Conservation (phyloP, 23 red algal genomes). For the Chondrus crispus region DNA sequence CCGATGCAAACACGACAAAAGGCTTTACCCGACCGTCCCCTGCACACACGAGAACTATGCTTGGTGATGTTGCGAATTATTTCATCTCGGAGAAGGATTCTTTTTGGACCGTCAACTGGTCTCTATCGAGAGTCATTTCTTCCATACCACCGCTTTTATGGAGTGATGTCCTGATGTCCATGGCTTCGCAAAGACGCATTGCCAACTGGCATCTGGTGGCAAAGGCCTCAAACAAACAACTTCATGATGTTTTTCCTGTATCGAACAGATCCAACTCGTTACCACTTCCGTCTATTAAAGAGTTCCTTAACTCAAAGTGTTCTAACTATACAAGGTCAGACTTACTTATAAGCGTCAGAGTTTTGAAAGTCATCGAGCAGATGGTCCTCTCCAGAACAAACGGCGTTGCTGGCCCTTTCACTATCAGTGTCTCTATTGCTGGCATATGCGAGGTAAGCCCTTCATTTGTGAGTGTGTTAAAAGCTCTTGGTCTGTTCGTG, state of each 20-base stretch:
- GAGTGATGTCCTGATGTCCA: neutral
- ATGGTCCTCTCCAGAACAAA: neutral
- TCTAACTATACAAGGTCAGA: neutral
- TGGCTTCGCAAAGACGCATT: neutral
- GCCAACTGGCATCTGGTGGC: neutral
- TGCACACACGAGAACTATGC: no score
- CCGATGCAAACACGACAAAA: no score
- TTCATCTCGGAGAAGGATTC: no score
- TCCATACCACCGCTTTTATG: neutral
- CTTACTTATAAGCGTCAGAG: neutral
- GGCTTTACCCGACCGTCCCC: no score
- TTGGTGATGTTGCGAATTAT: no score
- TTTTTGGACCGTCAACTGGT: neutral
- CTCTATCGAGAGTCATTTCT: neutral
- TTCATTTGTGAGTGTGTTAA: neutral
- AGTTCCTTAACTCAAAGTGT: neutral
- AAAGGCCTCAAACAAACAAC: neutral
- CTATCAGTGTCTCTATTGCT: neutral
- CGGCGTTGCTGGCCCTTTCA: neutral
- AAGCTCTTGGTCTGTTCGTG: neutral
- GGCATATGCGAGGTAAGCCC: neutral
- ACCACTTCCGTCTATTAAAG: neutral
- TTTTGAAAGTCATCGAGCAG: constrained; percentile 1
- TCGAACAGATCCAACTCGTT: neutral
- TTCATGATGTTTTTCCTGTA: neutral